Evolutionary conservation across 2,329 filamentous ascomycete genomes (phyloP).

Genomic region (Epichloe elymi): DNA sequence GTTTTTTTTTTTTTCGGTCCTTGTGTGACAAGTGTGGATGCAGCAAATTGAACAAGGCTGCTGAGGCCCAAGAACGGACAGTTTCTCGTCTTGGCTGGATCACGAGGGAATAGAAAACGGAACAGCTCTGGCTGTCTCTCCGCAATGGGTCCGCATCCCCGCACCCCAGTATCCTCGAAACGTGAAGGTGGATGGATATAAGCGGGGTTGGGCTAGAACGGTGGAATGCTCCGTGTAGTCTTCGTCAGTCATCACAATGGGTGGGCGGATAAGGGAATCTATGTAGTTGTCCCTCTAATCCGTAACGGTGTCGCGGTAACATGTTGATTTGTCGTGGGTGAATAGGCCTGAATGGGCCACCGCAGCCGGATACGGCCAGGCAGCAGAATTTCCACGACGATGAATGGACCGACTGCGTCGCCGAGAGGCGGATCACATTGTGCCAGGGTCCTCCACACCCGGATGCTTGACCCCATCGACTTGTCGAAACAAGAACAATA

Average conservation of each 20-base stretch:
- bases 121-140: not conserved
- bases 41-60: not conserved
- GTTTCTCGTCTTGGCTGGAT: not conserved
- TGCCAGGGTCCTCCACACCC: not conserved
- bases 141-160: constrained; percentile 3
- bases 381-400: constrained; percentile 17
- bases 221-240: not conserved
- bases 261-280: not conserved
- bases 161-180: not conserved
- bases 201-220: not conserved
- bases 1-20: not conserved
- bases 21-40: not conserved
- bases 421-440: not conserved
- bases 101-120: not conserved
- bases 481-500: not conserved
- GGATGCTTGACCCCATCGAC: not conserved
- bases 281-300: too few relatives aligned
- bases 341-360: not conserved
- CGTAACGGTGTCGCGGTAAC: too few relatives aligned
- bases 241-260: not conserved
- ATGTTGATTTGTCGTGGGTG: not conserved
- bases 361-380: constrained; percentile 10
- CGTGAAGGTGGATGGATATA: not conserved
- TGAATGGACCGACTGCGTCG: constrained; percentile 12
- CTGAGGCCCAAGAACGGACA: not conserved